Conservation (phyloP, 2,329 filamentous ascomycete genomes). For the Aspergillus awamori region DNA sequence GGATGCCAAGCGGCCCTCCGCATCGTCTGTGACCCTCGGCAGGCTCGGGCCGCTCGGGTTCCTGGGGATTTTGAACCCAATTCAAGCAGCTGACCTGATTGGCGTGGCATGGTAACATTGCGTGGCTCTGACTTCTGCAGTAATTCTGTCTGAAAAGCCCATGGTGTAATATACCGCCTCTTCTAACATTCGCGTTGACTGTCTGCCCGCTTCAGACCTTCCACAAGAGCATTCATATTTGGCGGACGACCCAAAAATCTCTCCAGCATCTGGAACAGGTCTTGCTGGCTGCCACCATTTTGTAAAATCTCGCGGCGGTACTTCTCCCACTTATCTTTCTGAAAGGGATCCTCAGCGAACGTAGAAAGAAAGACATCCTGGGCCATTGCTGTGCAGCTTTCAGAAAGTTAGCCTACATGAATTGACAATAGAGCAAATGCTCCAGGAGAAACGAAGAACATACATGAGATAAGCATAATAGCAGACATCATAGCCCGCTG, state of each 20-base stretch:
- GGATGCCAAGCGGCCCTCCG: too few relatives aligned
- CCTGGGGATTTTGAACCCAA: too few relatives aligned
- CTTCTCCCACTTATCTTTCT: background rate
- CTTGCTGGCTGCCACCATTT: background rate
- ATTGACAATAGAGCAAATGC: background rate
- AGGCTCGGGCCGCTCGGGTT: too few relatives aligned
- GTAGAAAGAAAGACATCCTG: slow-evolving; percentile 73
- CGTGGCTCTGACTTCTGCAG: too few relatives aligned
- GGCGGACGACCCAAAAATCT: background rate
- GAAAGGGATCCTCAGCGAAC: slow-evolving; percentile 2
- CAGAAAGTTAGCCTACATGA: background rate
- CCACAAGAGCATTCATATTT: slow-evolving; percentile 7
- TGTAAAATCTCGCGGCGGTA: background rate
- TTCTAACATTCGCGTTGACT: background rate
- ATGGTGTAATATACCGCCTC: too few relatives aligned
- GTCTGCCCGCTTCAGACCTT: background rate
- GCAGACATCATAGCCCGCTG: slow-evolving; percentile 81
- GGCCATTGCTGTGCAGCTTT: slow-evolving; percentile 73
- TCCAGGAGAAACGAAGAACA: background rate
- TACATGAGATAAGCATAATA: slow-evolving; percentile 69
- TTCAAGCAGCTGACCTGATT: too few relatives aligned
- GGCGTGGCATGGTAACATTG: too few relatives aligned
- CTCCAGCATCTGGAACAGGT: slow-evolving; percentile 8
- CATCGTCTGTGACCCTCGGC: too few relatives aligned
- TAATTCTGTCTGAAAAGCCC: too few relatives aligned